These are phyloP conservation scores for Styphnolobium japonicum DNA, from an alignment of 306 rosid species.

Conservation along the genomic window DNA sequence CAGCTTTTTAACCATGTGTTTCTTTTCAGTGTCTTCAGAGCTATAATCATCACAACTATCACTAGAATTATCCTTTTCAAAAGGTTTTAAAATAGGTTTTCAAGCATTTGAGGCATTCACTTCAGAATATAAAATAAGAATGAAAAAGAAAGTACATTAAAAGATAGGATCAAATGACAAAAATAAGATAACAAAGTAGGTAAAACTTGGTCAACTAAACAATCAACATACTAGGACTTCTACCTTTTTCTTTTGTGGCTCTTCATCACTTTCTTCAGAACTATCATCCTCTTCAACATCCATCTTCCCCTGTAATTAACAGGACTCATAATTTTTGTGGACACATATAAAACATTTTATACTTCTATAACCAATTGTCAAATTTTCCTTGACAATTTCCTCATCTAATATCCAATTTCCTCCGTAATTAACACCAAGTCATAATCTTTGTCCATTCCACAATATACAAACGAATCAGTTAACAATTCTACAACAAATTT, in stretches of 20 bases:
- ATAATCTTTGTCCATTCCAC: not conserved
- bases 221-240: not conserved
- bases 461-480: no score
- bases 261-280: conserved; percentile 53
- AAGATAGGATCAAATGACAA: not conserved
- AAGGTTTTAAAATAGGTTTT: conserved; percentile 2
- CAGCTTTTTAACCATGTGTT: not conserved
- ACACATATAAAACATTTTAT: not conserved
- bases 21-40: not conserved
- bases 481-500: no score
- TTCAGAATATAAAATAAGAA: not conserved
- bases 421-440: not conserved
- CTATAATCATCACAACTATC: not conserved
- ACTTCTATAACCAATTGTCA: not conserved
- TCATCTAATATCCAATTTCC: not conserved
- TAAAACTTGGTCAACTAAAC: not conserved
- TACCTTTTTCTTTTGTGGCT: conserved; percentile 44
- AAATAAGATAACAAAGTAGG: not conserved
- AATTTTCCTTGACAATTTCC: not conserved
- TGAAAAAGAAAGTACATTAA: not conserved
- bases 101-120: not conserved
- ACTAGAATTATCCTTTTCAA: not conserved
- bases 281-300: conserved; percentile 44
- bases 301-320: conserved; percentile 38
- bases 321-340: not conserved